phyloP scores from a whole-genome alignment of 1,284 basidiomycete genomes.

The Tremellales sp. region DNA sequence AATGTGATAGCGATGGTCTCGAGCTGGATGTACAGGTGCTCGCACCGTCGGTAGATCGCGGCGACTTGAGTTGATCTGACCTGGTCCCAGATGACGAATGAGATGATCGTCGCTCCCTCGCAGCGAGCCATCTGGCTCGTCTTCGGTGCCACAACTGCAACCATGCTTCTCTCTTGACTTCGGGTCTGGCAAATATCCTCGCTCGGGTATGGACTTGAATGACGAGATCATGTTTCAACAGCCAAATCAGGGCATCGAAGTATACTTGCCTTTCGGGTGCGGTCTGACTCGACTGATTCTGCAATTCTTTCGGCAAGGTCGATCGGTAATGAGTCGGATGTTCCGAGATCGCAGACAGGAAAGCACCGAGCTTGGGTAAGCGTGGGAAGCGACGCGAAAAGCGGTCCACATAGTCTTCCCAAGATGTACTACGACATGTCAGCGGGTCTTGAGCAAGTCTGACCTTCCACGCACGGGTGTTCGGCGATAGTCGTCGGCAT shows the following conservation, averaged over 20 bases:
- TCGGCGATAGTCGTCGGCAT: slow-evolving; percentile 65
- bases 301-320: slow-evolving; percentile 27
- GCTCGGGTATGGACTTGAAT: slow-evolving; percentile 81
- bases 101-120: neutral
- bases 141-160: slow-evolving; percentile 35
- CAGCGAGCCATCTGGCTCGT: slow-evolving; percentile 30
- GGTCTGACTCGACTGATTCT: slow-evolving; percentile 3
- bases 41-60: neutral
- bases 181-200: slow-evolving; percentile 71
- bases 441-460: neutral
- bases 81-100: neutral
- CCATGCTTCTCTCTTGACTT: slow-evolving; percentile 62
- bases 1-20: neutral
- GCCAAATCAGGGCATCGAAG: slow-evolving; percentile 83
- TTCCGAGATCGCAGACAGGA: slow-evolving; percentile 68
- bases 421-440: slow-evolving; percentile 8
- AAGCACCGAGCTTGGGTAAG: slow-evolving; percentile 66
- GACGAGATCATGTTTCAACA: slow-evolving; percentile 80
- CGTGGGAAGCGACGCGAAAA: slow-evolving; percentile 66
- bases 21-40: neutral
- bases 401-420: slow-evolving; percentile 53
- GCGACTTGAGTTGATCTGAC: slow-evolving; percentile 3
- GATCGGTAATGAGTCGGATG: slow-evolving; percentile 61
- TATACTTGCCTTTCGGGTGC: slow-evolving; percentile 58
- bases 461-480: slow-evolving; percentile 55